phyloP scores from a whole-genome alignment of 768 basidiomycete genomes.

The Stropharia rugosoannulata region DNA sequence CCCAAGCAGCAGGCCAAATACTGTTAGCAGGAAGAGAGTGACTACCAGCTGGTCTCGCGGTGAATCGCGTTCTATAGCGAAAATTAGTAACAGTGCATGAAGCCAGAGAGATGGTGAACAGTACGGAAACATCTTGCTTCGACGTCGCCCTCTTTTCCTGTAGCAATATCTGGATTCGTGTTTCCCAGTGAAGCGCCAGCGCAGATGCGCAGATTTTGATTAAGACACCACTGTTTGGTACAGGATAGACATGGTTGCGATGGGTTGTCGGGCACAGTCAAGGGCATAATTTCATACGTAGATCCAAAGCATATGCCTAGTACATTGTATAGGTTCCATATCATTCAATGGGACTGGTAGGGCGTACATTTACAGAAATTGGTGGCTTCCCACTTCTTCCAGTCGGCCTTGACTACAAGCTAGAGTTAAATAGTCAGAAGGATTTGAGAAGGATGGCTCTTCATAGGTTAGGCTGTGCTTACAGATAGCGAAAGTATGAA shows the following conservation, averaged over 20 bases:
- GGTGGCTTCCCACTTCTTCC: constrained; percentile 86
- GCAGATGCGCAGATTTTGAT: constrained; percentile 87
- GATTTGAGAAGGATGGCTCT: background rate
- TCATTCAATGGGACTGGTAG: background rate
- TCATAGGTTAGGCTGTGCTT: background rate
- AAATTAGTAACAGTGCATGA: constrained; percentile 4
- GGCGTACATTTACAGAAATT: constrained; percentile 85
- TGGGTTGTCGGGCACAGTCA: constrained; percentile 80
- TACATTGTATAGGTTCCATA: constrained; percentile 6
- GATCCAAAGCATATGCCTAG: constrained; percentile 89
- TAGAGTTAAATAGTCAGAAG: background rate
- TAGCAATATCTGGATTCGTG: constrained; percentile 88
- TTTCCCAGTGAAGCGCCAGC: constrained; percentile 80
- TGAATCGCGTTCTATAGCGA: constrained; percentile 79
- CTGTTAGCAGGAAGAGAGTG: constrained; percentile 83
- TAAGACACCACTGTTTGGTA: constrained; percentile 94
- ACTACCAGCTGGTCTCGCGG: constrained; percentile 95
- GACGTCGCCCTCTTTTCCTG: constrained; percentile 93
- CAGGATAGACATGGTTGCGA: constrained; percentile 91
- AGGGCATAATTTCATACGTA: constrained; percentile 82
- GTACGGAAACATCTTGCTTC: constrained; percentile 94
- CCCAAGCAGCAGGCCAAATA: constrained; percentile 81
- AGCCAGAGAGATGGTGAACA: background rate
- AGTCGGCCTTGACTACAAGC: constrained; percentile 23
- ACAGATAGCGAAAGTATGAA: constrained; percentile 17